Conservation (phyloP, 2,329 filamentous ascomycete species). For the Phialemoniopsis sp. region DNA sequence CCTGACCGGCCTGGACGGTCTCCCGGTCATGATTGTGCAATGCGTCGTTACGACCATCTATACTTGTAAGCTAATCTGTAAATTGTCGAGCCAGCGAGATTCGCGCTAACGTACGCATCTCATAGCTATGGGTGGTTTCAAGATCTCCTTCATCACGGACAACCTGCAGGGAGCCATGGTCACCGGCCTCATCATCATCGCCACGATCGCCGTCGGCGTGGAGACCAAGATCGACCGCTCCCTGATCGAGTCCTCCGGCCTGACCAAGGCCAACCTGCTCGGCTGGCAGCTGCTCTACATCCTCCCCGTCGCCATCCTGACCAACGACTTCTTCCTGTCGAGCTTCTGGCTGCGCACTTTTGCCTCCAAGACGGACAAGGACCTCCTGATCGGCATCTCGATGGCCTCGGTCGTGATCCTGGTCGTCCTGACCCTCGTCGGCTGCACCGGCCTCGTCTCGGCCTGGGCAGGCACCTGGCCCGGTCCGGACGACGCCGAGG, state of each 20-base stretch:
- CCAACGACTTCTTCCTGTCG: conserved; percentile 84
- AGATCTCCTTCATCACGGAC: conserved; percentile 80
- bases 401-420: conserved; percentile 63
- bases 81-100: conserved; percentile 10
- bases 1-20: conserved; percentile 68
- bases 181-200: conserved; percentile 68
- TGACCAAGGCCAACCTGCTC: conserved; percentile 64
- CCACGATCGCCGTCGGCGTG: conserved; percentile 72
- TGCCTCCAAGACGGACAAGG: conserved; percentile 72
- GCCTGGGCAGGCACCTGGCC: conserved; percentile 73
- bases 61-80: conserved; percentile 73
- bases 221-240: conserved; percentile 68
- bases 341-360: conserved; percentile 84
- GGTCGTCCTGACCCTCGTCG: conserved; percentile 68
- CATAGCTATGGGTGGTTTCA: conserved; percentile 75
- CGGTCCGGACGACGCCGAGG: conserved; percentile 44
- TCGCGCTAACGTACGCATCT: neutral
- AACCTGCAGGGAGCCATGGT: conserved; percentile 80
- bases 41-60: conserved; percentile 78
- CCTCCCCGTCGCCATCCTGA: conserved; percentile 73
- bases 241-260: conserved; percentile 63
- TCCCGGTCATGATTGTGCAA: conserved; percentile 75
- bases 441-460: conserved; percentile 68
- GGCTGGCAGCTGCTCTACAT: conserved; percentile 88
- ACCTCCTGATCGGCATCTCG: conserved; percentile 71